Percentiles rank a stretch among this genome's conserved stretches.
phyloP scores from a whole-genome alignment of 73 alveolate species.

The Tetrahymena borealis region DNA sequence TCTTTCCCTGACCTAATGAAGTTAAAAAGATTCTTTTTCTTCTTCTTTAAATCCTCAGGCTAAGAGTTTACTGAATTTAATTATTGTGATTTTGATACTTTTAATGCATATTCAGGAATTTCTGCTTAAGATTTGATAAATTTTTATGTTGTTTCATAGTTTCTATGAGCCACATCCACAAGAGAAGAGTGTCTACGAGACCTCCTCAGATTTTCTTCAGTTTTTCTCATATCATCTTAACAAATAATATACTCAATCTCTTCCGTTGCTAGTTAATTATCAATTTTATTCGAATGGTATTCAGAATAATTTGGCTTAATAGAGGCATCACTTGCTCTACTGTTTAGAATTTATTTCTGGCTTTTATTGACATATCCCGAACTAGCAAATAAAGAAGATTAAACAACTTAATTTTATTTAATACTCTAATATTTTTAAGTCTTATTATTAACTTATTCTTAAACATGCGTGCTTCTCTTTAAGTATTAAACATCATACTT shows the following conservation, averaged over 20 bases:
- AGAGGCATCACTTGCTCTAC: too few relatives aligned
- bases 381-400: too few relatives aligned
- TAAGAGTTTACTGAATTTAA: not conserved
- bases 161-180: not conserved
- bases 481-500: not conserved
- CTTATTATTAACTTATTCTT: not conserved
- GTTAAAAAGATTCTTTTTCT: too few relatives aligned
- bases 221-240: not conserved
- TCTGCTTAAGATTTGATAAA: not conserved
- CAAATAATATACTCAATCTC: not conserved
- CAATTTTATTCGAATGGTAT: too few relatives aligned
- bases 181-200: not conserved
- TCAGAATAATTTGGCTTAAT: too few relatives aligned
- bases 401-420: too few relatives aligned
- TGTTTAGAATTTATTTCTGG: too few relatives aligned
- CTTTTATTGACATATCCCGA: too few relatives aligned
- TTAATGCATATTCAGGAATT: not conserved
- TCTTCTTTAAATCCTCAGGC: not conserved
- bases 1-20: too few relatives aligned
- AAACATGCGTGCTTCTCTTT: not conserved
- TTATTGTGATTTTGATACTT: not conserved
- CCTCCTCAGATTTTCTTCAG: not conserved
- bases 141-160: not conserved
- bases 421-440: not conserved
- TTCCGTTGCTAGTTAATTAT: too few relatives aligned